Base-by-base conservation (phyloP, 2,329 filamentous ascomycete species). In the Aspergillus thermomutatus region DNA sequence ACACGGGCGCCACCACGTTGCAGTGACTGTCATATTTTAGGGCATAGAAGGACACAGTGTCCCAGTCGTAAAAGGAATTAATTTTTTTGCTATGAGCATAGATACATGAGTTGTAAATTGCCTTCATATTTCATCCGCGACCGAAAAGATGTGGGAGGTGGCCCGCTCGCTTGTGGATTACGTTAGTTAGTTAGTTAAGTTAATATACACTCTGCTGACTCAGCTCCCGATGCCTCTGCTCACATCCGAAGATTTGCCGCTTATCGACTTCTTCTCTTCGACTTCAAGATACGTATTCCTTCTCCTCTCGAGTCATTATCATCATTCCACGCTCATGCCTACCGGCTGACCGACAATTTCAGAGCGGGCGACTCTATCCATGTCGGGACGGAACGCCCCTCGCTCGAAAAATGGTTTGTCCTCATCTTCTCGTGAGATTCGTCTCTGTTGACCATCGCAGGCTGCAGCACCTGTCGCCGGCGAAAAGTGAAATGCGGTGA, bases 321-420 rank as follows among this genome's bases (percentile, higher is more conserved):
- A 25, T 14, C 26, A 11, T 11, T 25, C 52, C 41, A 53, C 28
- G 53, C 58, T 58, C 4, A 60, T 60, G 58, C 53, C 54, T 54
- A 37, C 55, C 37, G 61, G 47, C 52, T 55, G 45, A 55, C 43
- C 26, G 25, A 41, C 54, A 25, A 17, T 19, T 41, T 34, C 26
- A 49, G 49, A 54, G 52, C 54, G 58, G 61, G 55, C 53, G 25
- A 34, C 34, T 54, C 56, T 55, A 60, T 65, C 60, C 53, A 73
- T 71, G 67, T 72, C 69, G 57, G 70, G 70, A 60, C 64, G 70
- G 60, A 70, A 73, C 63, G 70, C 69, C 60, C 71, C 72, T 64
- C 70, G 72, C 63, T 75, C 72, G 23, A 75, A 73, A 63, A 74
- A 69, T 63, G 72, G 72, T 75, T 62, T 27, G 60, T n/a, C 47